A percentile compares a stretch with the other conserved stretches of the same genome.
Conservation (phyloP, 352 stramenopile species). For the Phytophthora crassamura region DNA sequence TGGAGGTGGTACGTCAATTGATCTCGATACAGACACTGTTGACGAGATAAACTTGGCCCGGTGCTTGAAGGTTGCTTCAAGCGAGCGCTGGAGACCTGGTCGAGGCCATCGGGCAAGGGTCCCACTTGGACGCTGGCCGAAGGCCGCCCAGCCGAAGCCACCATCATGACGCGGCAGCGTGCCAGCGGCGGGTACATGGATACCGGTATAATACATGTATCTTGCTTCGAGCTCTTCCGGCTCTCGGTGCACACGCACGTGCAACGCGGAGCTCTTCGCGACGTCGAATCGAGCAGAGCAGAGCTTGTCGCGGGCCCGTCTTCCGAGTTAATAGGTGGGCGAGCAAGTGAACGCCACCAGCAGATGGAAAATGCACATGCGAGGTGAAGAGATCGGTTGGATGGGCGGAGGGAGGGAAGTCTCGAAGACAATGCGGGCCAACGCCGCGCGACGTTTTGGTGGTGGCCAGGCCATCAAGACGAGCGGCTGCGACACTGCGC, state of each 20-base stretch:
- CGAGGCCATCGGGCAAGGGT: constrained; percentile 11
- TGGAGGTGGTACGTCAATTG: not conserved
- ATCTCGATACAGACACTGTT: not conserved
- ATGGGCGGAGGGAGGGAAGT: constrained; percentile 1
- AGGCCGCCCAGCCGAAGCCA: not conserved
- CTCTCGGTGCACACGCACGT: constrained; percentile 23
- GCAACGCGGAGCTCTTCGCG: constrained; percentile 33
- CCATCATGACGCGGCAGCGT: constrained; percentile 17
- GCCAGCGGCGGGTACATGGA: not conserved
- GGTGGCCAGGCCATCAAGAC: constrained; percentile 7
- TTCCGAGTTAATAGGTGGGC: constrained; percentile 18
- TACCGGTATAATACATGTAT: too few relatives aligned
- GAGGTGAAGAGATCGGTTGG: not conserved
- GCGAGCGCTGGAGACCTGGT: constrained; percentile 2
- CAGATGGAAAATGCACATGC: too few relatives aligned
- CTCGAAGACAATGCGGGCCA: not conserved
- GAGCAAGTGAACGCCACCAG: not conserved
- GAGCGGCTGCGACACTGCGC: constrained; percentile 15
- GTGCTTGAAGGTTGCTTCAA: not conserved
- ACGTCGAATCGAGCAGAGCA: constrained; percentile 20
- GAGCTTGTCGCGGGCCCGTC: constrained; percentile 12
- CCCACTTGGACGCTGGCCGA: constrained; percentile 25
- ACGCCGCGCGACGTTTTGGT: constrained; percentile 15
- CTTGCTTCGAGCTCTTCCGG: constrained; percentile 1
- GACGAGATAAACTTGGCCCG: too few relatives aligned